A percentile compares a stretch with the other conserved stretches of the same genome.
Conservation (phyloP, 768 basidiomycete species). For the Candolleomyces eurysporus region DNA sequence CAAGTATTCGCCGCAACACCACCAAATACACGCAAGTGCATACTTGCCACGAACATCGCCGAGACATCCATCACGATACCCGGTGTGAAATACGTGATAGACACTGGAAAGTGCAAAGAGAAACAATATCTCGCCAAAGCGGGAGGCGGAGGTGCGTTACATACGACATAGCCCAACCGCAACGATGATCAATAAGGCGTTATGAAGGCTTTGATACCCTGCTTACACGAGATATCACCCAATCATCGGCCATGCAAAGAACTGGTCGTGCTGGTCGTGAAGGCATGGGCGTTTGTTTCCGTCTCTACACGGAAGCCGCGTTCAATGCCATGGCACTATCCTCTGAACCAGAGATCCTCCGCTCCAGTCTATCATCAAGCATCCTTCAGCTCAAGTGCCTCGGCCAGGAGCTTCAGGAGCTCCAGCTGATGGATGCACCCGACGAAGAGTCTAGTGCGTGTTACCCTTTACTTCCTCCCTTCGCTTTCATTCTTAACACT, state of each 20-base stretch:
- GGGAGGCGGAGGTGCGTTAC: conserved; percentile 59
- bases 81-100: conserved; percentile 92
- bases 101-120: conserved; percentile 95
- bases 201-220: conserved; percentile 82
- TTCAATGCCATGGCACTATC: conserved; percentile 66
- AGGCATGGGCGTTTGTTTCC: conserved; percentile 85
- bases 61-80: conserved; percentile 98
- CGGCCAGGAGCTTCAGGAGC: conserved; percentile 72
- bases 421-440: conserved; percentile 90
- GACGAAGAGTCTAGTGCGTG: conserved; percentile 68
- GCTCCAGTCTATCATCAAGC: conserved; percentile 81
- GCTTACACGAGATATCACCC: conserved; percentile 76
- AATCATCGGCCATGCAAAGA: conserved; percentile 91
- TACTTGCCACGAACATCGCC: conserved; percentile 96
- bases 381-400: conserved; percentile 86
- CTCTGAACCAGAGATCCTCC: conserved; percentile 86
- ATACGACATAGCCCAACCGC: not conserved
- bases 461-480: not conserved
- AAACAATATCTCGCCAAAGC: conserved; percentile 76
- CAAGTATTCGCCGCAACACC: conserved; percentile 74
- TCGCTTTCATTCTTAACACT: not conserved
- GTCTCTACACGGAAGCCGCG: conserved; percentile 84
- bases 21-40: conserved; percentile 77
- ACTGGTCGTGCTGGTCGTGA: conserved; percentile 96
- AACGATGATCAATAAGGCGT: conserved; percentile 2